Evolutionary conservation across 2,329 filamentous ascomycete species (phyloP), one percentile per base, ranked within the genome.

Genomic region (Ceratocystis ficicola): DNA sequence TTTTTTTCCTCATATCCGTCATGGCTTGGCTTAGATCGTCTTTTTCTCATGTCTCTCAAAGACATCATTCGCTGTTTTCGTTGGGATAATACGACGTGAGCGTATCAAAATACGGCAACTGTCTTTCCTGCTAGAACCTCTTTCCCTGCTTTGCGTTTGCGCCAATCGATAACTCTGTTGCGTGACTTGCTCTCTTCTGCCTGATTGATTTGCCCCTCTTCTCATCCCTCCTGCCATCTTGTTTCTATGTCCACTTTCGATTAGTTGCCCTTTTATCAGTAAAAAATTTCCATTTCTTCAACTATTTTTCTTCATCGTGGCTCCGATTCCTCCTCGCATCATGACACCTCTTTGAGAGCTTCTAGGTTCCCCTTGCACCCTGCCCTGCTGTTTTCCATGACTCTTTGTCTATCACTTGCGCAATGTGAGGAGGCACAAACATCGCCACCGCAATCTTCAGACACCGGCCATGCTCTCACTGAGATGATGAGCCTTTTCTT

Each of bases 311-410:
- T 20, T 7, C 30, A 4, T 20, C 28, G 3, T 20, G 36, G 15
- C 12, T 59, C 55, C 55, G 20, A 28, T 59, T 32, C 55, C 55
- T 59, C 55, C 55, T 59, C 55, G 55, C 55, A 36, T 59, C 28
- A 32, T 59, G 55, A 20, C 55, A 59, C 55, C 36, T 59, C 55
- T 32, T 59, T 59, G 17, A 36, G 55, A 5, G 12, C 30, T 59
- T 59, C 55, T 36, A 59, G 55, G 17, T 28, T 28, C 55, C 52
- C 55, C 48, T 52, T 41, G 36, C 36, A 41, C 48, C 3, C 25
- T 52, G 5, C 48, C 3, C 25, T 52, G 5, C 22, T 12, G 20
- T n/a, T 52, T 25, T 10, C 22, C 10, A 25, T 28, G 48, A 10
- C 48, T 22, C 48, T 22, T 8, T 15, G 22, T 52, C 10, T 28